phyloP scores from a whole-genome alignment of 2,329 filamentous ascomycete genomes.

The Triangularia verruculosa region DNA sequence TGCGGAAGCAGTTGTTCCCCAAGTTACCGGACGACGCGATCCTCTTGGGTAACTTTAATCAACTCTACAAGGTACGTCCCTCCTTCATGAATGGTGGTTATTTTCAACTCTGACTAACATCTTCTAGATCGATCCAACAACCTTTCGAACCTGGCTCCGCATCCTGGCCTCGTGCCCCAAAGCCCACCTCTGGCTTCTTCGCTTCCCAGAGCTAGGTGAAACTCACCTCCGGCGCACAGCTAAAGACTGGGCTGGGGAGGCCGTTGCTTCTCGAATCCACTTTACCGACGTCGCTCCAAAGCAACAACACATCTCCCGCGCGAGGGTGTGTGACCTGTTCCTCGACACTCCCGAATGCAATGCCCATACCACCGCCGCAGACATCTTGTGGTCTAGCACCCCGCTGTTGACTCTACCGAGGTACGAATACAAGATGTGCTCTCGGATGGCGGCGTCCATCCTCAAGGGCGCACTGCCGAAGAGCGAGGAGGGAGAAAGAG shows the following conservation, averaged over 20 bases:
- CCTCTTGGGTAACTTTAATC: constrained; percentile 97
- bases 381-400: constrained; percentile 94
- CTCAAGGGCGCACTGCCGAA: constrained; percentile 83
- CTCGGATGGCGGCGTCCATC: constrained; percentile 94
- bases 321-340: constrained; percentile 89
- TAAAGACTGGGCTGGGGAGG: constrained; percentile 74
- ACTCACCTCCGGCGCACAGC: constrained; percentile 79
- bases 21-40: constrained; percentile 75
- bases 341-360: constrained; percentile 98
- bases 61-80: constrained; percentile 83
- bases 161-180: constrained; percentile 84
- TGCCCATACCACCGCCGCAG: constrained; percentile 93
- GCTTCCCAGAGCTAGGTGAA: constrained; percentile 92
- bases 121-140: constrained; percentile 86
- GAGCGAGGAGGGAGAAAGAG: constrained; percentile 60
- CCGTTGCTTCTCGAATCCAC: constrained; percentile 81
- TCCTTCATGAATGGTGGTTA: background rate
- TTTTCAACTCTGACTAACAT: background rate
- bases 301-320: constrained; percentile 86
- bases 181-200: constrained; percentile 90
- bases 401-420: constrained; percentile 85
- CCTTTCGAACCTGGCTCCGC: constrained; percentile 91
- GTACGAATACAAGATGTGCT: constrained; percentile 98
- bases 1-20: constrained; percentile 92
- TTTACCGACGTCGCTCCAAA: constrained; percentile 98